Percentiles rank a stretch among this genome's conserved stretches.
Conservation (phyloP, 73 alveolate species). For the Symbiodinium pilosum region DNA sequence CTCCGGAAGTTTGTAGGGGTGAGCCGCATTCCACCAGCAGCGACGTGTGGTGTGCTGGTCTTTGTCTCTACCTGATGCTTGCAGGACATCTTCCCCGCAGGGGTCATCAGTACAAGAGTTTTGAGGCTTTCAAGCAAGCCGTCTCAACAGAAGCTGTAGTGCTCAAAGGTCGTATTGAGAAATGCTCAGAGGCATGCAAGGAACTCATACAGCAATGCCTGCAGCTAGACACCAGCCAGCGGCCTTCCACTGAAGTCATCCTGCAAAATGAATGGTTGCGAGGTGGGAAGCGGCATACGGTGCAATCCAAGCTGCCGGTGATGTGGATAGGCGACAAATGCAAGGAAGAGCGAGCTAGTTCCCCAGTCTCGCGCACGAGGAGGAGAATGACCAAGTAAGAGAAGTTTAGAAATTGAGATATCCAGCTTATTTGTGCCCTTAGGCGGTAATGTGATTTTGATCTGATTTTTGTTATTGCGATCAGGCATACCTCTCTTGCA, state of each 20-base stretch:
- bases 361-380: neutral
- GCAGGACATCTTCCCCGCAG: constrained; percentile 9
- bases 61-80: neutral
- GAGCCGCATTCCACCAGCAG: constrained; percentile 1
- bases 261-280: neutral
- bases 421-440: too few species aligned
- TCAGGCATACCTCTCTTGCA: too few species aligned
- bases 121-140: neutral
- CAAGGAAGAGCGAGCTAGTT: neutral
- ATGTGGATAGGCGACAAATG: neutral
- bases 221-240: neutral
- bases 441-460: too few species aligned
- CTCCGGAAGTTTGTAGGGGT: neutral
- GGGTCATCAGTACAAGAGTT: neutral
- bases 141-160: neutral
- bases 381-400: neutral
- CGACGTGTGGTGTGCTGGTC: constrained; percentile 10
- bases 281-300: neutral
- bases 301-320: neutral
- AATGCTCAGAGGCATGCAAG: neutral
- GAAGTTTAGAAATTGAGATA: neutral
- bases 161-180: neutral
- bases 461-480: too few species aligned
- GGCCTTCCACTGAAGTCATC: neutral
- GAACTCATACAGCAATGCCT: neutral